Percentiles rank a stretch among this genome's conserved stretches.
phyloP scores from a whole-genome alignment of 2,329 filamentous ascomycete genomes.

The Aulographum hederae region DNA sequence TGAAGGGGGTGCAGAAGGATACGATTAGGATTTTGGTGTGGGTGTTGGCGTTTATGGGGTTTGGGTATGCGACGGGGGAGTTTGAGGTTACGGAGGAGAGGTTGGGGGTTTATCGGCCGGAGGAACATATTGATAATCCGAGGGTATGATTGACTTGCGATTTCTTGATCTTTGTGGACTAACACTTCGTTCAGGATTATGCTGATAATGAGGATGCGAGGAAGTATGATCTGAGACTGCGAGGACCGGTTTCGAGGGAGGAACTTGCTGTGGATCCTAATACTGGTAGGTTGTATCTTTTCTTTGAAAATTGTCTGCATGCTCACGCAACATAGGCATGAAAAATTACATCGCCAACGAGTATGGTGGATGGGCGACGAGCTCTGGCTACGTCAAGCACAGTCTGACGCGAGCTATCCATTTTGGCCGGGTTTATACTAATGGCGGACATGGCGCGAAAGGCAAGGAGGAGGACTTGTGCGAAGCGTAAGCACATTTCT shows the following conservation, averaged over 20 bases:
- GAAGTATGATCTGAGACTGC: slow-evolving; percentile 61
- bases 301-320: not conserved
- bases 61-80: slow-evolving; percentile 36
- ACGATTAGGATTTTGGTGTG: slow-evolving; percentile 36
- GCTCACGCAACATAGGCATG: slow-evolving; percentile 43
- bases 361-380: slow-evolving; percentile 71
- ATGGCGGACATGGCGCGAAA: slow-evolving; percentile 20
- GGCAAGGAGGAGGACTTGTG: slow-evolving; percentile 25
- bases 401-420: slow-evolving; percentile 29
- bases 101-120: slow-evolving; percentile 22
- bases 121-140: slow-evolving; percentile 34
- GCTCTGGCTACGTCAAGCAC: slow-evolving; percentile 54
- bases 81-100: slow-evolving; percentile 37
- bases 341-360: slow-evolving; percentile 99
- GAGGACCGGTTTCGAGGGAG: slow-evolving; percentile 46
- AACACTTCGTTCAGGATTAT: slow-evolving; percentile 32
- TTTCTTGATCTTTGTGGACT: not conserved
- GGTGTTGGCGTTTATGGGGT: slow-evolving; percentile 36
- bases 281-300: slow-evolving; percentile 11
- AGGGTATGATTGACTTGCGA: slow-evolving; percentile 7
- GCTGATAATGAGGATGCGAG: slow-evolving; percentile 75
- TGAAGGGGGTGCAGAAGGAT: slow-evolving; percentile 33
- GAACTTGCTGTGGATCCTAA: slow-evolving; percentile 27
- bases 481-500: too few relatives aligned
- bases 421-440: slow-evolving; percentile 27